Base-by-base conservation (phyloP, 352 stramenopile genomes). In the Peronosclerospora sorghi region DNA sequence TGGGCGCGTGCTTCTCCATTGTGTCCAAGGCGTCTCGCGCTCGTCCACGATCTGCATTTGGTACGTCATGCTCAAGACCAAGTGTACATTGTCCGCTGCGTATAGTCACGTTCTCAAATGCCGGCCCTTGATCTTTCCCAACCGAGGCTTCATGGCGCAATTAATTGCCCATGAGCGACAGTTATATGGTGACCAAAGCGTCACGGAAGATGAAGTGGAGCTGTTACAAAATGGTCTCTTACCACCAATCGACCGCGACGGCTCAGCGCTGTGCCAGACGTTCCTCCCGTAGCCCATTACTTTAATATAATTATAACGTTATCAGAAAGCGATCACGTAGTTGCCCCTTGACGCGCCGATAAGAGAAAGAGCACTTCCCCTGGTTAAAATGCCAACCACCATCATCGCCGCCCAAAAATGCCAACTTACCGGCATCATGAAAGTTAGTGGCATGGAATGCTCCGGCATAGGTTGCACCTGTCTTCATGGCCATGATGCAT, bases 41-140 rank as follows among this genome's bases (percentile, higher is more conserved):
- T 87, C 78, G 21, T 78, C 73, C 19, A 83, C 78, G 6, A 71
- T 87, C 29, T 78, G 74, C 30, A 83, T 90, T 35, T 82, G 66
- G 68, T 90, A 85, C 58, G 50, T 90, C 20, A 87, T 90, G 74
- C 62, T 73, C 20, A 56, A 70, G 32, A 84, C 68, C 41, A 67
- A 71, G 38, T 84, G 74, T 42, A 82, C 74, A 18, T 52, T 90
- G 8, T 83, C 74, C 26, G 71, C 75, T 21, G 78, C 78, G 32
- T 90, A 87, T 60, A 76, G 65, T 30, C 72, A 86, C 68, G 78
- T 87, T 45, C 69, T 86, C 47, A 73, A 79, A 45, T 75, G 73
- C 32, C 70, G 78, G 2, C 73, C 70, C 27, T 59, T 87, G 14
- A 85, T 90, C 52, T 87, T 84, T 45, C 78, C 78, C 2, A 90